A percentile compares a stretch with the other conserved stretches of the same genome.
Evolutionary conservation across 2,329 filamentous ascomycete genomes (phyloP).

Genomic region (Sporothrix euskadiensis): DNA sequence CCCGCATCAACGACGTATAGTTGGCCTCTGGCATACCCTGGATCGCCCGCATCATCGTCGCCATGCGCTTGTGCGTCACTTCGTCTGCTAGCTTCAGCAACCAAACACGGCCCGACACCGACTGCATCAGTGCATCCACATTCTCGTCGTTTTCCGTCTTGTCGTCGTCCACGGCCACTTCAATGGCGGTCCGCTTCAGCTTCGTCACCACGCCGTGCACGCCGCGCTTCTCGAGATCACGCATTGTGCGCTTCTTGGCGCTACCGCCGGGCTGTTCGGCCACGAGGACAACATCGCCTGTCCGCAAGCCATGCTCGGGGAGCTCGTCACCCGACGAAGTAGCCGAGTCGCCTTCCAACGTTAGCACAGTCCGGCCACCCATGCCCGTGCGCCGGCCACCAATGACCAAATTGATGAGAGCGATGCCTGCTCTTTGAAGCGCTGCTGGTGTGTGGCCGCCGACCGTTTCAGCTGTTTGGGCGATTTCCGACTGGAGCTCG

Average conservation of each 20-base stretch:
- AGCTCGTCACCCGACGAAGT: slow-evolving; percentile 47
- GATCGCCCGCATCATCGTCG: slow-evolving; percentile 60
- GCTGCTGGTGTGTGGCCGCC: slow-evolving; percentile 66
- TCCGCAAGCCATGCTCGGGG: slow-evolving; percentile 72
- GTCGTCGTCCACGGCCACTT: slow-evolving; percentile 65
- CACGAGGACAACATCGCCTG: slow-evolving; percentile 76
- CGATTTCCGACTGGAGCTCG: slow-evolving; percentile 72
- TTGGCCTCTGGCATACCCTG: slow-evolving; percentile 58
- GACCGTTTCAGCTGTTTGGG: slow-evolving; percentile 68
- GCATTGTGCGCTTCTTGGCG: slow-evolving; percentile 71
- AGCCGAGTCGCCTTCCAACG: slow-evolving; percentile 67
- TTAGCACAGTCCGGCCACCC: slow-evolving; percentile 86
- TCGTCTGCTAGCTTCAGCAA: slow-evolving; percentile 68
- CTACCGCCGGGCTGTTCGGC: slow-evolving; percentile 72
- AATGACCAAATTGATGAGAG: slow-evolving; percentile 73
- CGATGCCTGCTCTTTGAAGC: slow-evolving; percentile 75
- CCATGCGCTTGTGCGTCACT: slow-evolving; percentile 67
- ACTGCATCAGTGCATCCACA: slow-evolving; percentile 41
- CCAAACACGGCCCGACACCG: slow-evolving; percentile 53
- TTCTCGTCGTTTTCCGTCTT: slow-evolving; percentile 61
- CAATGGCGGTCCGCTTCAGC: slow-evolving; percentile 59
- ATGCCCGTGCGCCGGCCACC: slow-evolving; percentile 80
- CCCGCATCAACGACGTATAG: slow-evolving; percentile 61
- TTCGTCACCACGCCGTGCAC: slow-evolving; percentile 69
- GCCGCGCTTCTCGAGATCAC: slow-evolving; percentile 68